Percentiles rank a stretch among this genome's conserved stretches.
Evolutionary conservation across 148 eudicot species (phyloP).

Genomic region (Polygonum maritimum): DNA sequence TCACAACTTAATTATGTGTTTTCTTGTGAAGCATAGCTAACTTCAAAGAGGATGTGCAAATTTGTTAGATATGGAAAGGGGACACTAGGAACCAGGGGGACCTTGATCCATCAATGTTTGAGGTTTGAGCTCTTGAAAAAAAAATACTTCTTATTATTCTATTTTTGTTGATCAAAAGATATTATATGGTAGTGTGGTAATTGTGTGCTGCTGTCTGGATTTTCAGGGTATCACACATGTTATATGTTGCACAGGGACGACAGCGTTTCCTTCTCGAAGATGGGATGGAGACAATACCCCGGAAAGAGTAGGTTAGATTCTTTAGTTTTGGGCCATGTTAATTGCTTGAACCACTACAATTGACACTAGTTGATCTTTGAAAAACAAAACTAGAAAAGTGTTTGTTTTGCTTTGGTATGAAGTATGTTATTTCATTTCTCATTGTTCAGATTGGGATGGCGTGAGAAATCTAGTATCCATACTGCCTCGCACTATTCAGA

Average conservation of each 20-base stretch:
- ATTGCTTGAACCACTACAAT: not conserved
- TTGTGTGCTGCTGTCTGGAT: constrained; percentile 10
- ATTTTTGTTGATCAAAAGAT: not conserved
- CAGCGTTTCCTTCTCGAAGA: constrained; percentile 91
- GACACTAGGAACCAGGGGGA: constrained; percentile 71
- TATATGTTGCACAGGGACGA: constrained; percentile 94
- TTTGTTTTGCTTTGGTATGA: not conserved
- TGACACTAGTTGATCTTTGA: too few relatives aligned
- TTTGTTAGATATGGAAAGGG: constrained; percentile 58
- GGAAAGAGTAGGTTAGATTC: constrained; percentile 77
- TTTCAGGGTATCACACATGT: constrained; percentile 90
- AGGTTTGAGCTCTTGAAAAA: constrained; percentile 42
- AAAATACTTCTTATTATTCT: not conserved
- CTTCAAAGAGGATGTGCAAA: constrained; percentile 18
- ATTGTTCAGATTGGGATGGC: constrained; percentile 75
- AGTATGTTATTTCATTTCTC: not conserved
- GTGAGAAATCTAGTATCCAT: constrained; percentile 73
- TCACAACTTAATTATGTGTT: constrained; percentile 11
- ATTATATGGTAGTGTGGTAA: not conserved
- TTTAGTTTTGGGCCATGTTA: not conserved
- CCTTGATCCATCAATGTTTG: constrained; percentile 70
- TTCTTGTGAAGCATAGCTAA: constrained; percentile 13
- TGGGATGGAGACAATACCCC: constrained; percentile 99
- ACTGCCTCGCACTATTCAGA: constrained; percentile 62
- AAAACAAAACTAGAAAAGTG: not conserved